These are phyloP conservation scores for Acephala macrosclerotiorum DNA, from an alignment of 2,329 filamentous ascomycete genomes.

Conservation along the genomic window DNA sequence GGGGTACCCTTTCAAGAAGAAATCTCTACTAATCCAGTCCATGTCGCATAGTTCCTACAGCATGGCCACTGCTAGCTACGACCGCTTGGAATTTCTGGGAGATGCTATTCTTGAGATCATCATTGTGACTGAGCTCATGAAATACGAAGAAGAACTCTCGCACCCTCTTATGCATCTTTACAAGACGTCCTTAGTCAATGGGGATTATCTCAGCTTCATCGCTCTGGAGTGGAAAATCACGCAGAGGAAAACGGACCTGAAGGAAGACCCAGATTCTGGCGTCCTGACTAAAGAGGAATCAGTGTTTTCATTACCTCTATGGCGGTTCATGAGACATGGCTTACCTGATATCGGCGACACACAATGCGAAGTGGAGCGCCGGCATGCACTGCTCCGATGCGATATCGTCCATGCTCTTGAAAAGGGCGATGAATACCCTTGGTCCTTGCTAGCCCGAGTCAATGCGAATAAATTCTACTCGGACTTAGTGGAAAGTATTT, in stretches of 20 bases:
- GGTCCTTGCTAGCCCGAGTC: no score
- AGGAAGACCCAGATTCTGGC: slow-evolving; percentile 15
- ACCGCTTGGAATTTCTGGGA: slow-evolving; percentile 85
- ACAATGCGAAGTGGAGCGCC: slow-evolving; percentile 13
- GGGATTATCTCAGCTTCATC: slow-evolving; percentile 77
- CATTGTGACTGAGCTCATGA: slow-evolving; percentile 63
- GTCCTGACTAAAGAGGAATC: neutral
- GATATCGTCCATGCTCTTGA: slow-evolving; percentile 23
- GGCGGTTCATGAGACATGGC: slow-evolving; percentile 1
- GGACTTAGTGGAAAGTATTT: slow-evolving; percentile 78
- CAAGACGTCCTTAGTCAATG: slow-evolving; percentile 78
- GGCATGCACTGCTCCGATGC: slow-evolving; percentile 12
- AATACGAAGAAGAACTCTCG: slow-evolving; percentile 53
- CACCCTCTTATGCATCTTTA: slow-evolving; percentile 73
- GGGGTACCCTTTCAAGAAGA: slow-evolving; percentile 73
- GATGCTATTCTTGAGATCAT: slow-evolving; percentile 84
- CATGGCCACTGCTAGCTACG: slow-evolving; percentile 47
- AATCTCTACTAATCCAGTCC: slow-evolving; percentile 74
- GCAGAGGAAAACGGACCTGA: slow-evolving; percentile 12
- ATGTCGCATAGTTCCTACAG: slow-evolving; percentile 73
- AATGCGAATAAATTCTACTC: slow-evolving; percentile 77
- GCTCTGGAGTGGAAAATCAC: slow-evolving; percentile 59
- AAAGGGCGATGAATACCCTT: slow-evolving; percentile 41
- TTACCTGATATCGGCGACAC: slow-evolving; percentile 4
- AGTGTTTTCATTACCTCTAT: no score